These are phyloP conservation scores for Kazachstania bromeliacearum DNA, from an alignment of 805 yeast genomes.

Conservation along the genomic window DNA sequence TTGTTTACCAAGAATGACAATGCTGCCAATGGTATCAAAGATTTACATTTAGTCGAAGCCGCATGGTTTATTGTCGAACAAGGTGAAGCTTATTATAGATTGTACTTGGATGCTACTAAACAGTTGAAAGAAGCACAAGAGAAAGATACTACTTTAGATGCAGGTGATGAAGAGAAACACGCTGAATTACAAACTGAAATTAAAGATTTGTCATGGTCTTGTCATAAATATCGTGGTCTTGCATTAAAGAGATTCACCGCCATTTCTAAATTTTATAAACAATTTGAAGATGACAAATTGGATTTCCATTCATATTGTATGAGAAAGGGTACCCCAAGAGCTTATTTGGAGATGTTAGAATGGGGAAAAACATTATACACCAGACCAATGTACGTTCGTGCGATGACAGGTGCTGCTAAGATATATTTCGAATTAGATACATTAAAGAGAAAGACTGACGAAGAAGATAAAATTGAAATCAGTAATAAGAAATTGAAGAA, in stretches of 20 bases:
- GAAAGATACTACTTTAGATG: slow-evolving; percentile 5
- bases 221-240: slow-evolving; percentile 49
- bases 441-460: slow-evolving; percentile 3
- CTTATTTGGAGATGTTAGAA: slow-evolving; percentile 61
- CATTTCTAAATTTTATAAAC: slow-evolving; percentile 56
- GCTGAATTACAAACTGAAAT: slow-evolving; percentile 19
- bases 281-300: slow-evolving; percentile 72
- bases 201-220: slow-evolving; percentile 35
- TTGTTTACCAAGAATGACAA: slow-evolving; percentile 79
- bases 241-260: slow-evolving; percentile 71
- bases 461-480: slow-evolving; percentile 7
- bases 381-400: slow-evolving; percentile 65
- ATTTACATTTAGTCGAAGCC: slow-evolving; percentile 83
- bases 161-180: slow-evolving; percentile 20
- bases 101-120: slow-evolving; percentile 34
- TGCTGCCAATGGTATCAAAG: slow-evolving; percentile 75
- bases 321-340: slow-evolving; percentile 83
- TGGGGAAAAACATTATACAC: slow-evolving; percentile 77
- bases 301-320: slow-evolving; percentile 92
- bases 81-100: slow-evolving; percentile 71
- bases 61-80: slow-evolving; percentile 79
- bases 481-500: slow-evolving; percentile 46
- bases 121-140: slow-evolving; percentile 10
- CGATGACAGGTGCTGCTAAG: slow-evolving; percentile 52
- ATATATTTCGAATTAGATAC: slow-evolving; percentile 38